Conservation (phyloP, 495 filamentous ascomycete species). For the Alectoria sarmentosa region DNA sequence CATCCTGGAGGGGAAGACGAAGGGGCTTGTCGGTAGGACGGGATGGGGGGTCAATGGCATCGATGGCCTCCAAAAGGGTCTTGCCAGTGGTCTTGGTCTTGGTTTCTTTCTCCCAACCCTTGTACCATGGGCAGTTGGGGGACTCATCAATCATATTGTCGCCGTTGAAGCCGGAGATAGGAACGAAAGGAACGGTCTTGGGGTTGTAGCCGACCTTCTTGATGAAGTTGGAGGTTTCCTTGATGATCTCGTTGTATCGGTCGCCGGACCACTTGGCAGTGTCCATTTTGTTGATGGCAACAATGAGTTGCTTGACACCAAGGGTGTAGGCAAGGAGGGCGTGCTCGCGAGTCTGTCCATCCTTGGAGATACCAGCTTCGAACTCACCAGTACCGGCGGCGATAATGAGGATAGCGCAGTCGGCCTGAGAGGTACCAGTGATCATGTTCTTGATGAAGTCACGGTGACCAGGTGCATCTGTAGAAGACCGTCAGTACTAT, state of each 20-base stretch:
- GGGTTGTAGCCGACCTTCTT: slow-evolving; percentile 99
- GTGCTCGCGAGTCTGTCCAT: slow-evolving; percentile 99
- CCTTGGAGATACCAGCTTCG: slow-evolving; percentile 99
- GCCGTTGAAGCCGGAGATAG: slow-evolving; percentile 99
- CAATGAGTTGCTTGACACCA: slow-evolving; percentile 99
- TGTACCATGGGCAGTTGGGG: slow-evolving; percentile 99
- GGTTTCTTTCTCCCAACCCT: slow-evolving; percentile 99
- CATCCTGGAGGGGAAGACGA: slow-evolving; percentile 99
- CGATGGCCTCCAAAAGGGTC: slow-evolving; percentile 98
- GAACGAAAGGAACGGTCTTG: slow-evolving; percentile 95
- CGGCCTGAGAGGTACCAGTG: slow-evolving; percentile 99
- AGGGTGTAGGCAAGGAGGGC: slow-evolving; percentile 99
- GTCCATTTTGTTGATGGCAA: slow-evolving; percentile 99
- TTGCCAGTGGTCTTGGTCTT: slow-evolving; percentile 89
- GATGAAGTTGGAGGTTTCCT: slow-evolving; percentile 99
- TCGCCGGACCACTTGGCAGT: slow-evolving; percentile 96
- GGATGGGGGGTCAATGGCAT: slow-evolving; percentile 85
- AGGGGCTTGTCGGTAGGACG: slow-evolving; percentile 94
- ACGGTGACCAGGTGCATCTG: slow-evolving; percentile 98
- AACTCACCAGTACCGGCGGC: slow-evolving; percentile 99
- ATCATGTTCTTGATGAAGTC: slow-evolving; percentile 99
- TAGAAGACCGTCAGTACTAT: slow-evolving; percentile 23
- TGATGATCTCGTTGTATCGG: slow-evolving; percentile 98
- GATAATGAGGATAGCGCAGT: slow-evolving; percentile 99
- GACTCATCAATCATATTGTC: slow-evolving; percentile 98